Evolutionary conservation across 1,284 basidiomycete species (phyloP), one percentile per base, ranked within the genome.

Genomic region (Tilletia walkeri): DNA sequence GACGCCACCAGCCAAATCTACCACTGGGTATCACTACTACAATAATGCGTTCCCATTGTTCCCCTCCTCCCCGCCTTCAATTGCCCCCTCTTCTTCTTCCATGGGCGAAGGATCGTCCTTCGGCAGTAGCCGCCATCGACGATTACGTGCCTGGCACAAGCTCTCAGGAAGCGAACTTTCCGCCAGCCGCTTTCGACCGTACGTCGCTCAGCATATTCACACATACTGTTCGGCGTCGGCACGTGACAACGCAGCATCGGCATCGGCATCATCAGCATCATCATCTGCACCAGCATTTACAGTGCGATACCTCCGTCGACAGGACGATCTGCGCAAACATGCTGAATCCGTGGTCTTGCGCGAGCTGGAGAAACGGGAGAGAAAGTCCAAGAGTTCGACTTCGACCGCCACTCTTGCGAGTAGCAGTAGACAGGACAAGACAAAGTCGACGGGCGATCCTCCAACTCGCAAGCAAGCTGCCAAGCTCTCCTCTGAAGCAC

Each of bases 71-170:
- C 36, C 36, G 3, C 34, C 36, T 20, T 63, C 59, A 36, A 10
- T 16, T 63, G 59, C 30, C n/a, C 16, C 50, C 18, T 18, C 16
- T 53, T 18, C 16, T 24, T n/a, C 18, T 18, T 24, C 50, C 16
- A 12, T 53, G 50, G 20, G 50, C 6, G 41, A 45, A 45, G 41
- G 41, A 14, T 53, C 50, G 50, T 24, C 18, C 50, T 53, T 24
- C 4, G 18, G 20, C 16, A 18, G 50, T 53, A 14, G 41, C 41
- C 9, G 34, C 20, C 59, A 41, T 18, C 59, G 59, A 34, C 12
- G 59, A 18, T 38, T 63, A 18, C 59, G 59, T 16, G 59, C 59
- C 12, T 63, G 59, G 59, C n/a, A 63, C 59, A 63, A 63, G 59
- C 59, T 63, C 59, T 39, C 30, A 4, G 38, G 38, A 38, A 36